Base-by-base conservation (phyloP, 2,329 filamentous ascomycete genomes). In the Aspergillus pseudonomiae region DNA sequence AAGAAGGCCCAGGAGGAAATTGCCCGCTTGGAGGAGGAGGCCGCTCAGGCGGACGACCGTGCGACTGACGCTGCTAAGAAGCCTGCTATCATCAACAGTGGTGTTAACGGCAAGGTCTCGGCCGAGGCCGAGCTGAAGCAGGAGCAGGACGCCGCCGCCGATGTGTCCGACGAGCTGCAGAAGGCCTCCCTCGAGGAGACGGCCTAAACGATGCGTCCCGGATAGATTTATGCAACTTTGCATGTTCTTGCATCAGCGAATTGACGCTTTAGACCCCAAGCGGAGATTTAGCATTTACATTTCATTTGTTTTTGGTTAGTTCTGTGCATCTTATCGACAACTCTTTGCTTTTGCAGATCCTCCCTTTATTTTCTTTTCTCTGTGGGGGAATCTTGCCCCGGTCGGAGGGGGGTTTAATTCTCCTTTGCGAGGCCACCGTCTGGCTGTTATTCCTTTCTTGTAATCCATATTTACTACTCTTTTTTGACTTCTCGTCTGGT, bases 1-100 rank as follows among this genome's bases (percentile, higher is more conserved):
- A 92, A 93, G 68, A 97, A 97, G 81, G 95, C 95, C 65, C 91
- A 97, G 84, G 94, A 94, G 80, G 93, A 97, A 80, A 96, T 99
- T 67, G 92, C 94, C 77, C 89, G 89, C 70, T 87, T 98, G 50
- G 87, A 89, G 71, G 94, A 97, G 77, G 88, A 89, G 61, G 67
- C 80, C 80, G 52, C 72, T 58, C 61, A 75, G 67, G 60, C 69
- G 59, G 67, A 80, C 79, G 66, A 80, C 77, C 63, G 80, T 75
- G 43, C 75, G 78, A 69, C 84, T 81, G 84, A 85, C 55, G 77
- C 77, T n/a, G 80, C 80, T 32, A 84, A 84, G 77, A 86, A 87
- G 76, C 81, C 81, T 24, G 80, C 84, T 1, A 72, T 80, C 62
- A 80, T 81, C 68, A 82, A 85, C 68, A 81, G 81, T 63, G 80